Percentiles rank a stretch among this genome's conserved stretches.
Evolutionary conservation across 352 stramenopile genomes (phyloP).

Genomic region (Phytopythium boreale): DNA sequence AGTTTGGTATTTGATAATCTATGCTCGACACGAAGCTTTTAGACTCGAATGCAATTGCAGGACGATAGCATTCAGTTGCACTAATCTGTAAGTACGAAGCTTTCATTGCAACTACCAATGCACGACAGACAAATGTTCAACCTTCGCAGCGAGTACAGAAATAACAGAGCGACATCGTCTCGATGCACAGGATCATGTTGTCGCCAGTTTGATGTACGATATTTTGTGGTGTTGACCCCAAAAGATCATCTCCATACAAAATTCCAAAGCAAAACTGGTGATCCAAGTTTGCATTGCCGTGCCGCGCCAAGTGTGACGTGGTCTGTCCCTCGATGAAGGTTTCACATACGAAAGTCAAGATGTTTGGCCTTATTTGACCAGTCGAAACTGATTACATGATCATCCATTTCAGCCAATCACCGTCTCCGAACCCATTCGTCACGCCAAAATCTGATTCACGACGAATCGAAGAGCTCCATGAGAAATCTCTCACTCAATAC

Average conservation of each 20-base stretch:
- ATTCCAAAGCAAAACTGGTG: background rate
- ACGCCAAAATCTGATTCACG: background rate
- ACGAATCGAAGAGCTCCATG: background rate
- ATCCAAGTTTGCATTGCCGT: background rate
- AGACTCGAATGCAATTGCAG: too few species aligned
- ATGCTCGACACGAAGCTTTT: too few species aligned
- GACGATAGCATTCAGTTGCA: too few species aligned
- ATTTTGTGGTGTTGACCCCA: too few species aligned
- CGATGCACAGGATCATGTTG: background rate
- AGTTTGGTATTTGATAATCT: too few species aligned
- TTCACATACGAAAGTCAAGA: background rate
- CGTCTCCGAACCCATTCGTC: background rate
- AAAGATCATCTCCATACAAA: too few species aligned
- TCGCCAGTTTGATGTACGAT: background rate
- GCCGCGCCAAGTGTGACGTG: background rate
- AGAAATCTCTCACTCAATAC: background rate
- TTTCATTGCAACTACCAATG: too few species aligned
- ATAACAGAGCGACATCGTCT: background rate
- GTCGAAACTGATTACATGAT: background rate
- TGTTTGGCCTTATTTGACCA: background rate
- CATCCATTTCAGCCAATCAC: background rate
- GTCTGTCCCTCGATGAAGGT: background rate
- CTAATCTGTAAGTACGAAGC: too few species aligned
- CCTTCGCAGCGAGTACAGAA: too few species aligned
- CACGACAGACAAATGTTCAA: too few species aligned